Evolutionary conservation across 371 early-diverging fungal genomes (phyloP), one percentile per base, ranked within the genome.

Genomic region (Zopfochytrium polystomum): DNA sequence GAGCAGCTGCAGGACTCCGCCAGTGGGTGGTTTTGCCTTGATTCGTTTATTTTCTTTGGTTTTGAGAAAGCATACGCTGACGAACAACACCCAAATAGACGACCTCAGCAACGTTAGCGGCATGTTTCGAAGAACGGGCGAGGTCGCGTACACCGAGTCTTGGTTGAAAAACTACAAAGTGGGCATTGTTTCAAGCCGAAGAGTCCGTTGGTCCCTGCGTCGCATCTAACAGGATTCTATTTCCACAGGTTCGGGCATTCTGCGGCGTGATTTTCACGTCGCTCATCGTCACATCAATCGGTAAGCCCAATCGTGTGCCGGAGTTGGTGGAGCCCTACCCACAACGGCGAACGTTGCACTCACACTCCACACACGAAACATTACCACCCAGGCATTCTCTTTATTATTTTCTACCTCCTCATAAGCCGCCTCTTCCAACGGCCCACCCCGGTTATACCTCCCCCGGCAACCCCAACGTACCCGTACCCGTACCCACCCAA

Each of bases 401-500:
- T n/a, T n/a, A 7, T 38, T 35, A 15, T 54, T 6, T 3, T 4
- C 38, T 18, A 13, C 7, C 35, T 42, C 43, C 20, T 6, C 34
- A 13, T 31, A 23, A 7, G 15, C 32, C 9, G 6, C 43, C 55
- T 5, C 11, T 35, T 54, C 43, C 38, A 6, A 23, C 4, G 4
- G 4, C 15, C 43, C 7, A 26, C 34, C 13, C 38, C 55, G 5
- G 6, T 18, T 13, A 23, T 31, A 6, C 43, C 43, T 4, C 3
- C 55, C 13, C 13, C 7, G 31, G 20, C 55, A 4, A 23, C 20
- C 13, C 9, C 4, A 18, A 23, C 15, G 6, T 23, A 54, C 6
- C 52, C 52, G 9, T 54, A 54, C 23, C 55, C 55, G 9, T 54
- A 54, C 38, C 55, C 55, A 15, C 55, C 4, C 18, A 34, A 54